Base-by-base conservation (phyloP, 148 eudicot genomes). In the Fagopyrum homotropicum region DNA sequence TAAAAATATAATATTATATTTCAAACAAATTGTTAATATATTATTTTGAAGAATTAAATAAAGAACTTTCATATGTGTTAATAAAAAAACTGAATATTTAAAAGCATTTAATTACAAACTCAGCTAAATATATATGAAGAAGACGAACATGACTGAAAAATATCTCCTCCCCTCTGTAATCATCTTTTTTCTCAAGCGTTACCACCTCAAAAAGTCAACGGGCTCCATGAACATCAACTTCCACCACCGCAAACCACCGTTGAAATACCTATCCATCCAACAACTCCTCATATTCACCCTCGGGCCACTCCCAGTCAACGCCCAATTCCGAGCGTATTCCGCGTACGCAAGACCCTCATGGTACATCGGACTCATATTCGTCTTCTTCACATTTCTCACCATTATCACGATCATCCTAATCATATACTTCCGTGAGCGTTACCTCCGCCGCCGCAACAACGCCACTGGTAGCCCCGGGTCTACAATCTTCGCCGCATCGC, bases 321-420 rank as follows among this genome's bases (percentile, higher is more conserved):
- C 61, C 61, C 61, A 56, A 16, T 56, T 17, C 16, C 22, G 29
- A 56, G 16, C 16, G 26, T 17, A 56, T 19, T 6, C 29, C 3
- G n/a, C 72, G 1, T n/a, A 45, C 46, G 19, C 19, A 5, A 45
- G 19, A 30, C 72, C 72, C 22, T 45, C 48, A 16, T 46, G 48
- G 48, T 69, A 69, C 48, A 69, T 46, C 26, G 72, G 47, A 6
- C 72, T 69, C 26, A 43, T 45, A 1, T 69, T 69, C 72, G 49
- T 69, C 10, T 50, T 69, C 72, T 22, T 69, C 48, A 45, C 49
- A n/a, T 22, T 9, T 12, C 48, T 69, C n/a, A 15, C 19, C 72
- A 45, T 69, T 14, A 7, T 44, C 72, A 19, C 22, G 10, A 9
- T 45, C 26, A 14, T 69, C 8, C 49, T 45, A 49, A 15, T 35